phyloP scores from a whole-genome alignment of 306 rosid genomes.

The Cucumis cinereus region DNA sequence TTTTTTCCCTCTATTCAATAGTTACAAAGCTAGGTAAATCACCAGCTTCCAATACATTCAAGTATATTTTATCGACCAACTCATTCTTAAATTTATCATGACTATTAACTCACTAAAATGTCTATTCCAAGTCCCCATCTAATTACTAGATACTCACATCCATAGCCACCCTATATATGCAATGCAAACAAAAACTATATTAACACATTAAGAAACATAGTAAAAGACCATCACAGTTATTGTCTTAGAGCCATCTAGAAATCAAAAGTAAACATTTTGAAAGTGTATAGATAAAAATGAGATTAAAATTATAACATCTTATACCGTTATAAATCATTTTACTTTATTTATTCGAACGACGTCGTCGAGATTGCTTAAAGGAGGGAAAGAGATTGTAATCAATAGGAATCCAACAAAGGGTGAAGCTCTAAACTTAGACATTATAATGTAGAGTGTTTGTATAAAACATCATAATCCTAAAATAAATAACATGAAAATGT shows the following conservation, averaged over 20 bases:
- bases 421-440: not conserved
- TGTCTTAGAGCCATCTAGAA: no score
- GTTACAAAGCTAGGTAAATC: not conserved
- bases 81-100: not conserved
- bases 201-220: no score
- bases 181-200: no score
- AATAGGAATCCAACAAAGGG: not conserved
- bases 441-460: not conserved
- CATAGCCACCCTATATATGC: not conserved
- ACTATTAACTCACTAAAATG: not conserved
- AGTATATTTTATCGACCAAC: not conserved
- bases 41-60: fast-evolving
- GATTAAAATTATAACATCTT: no score
- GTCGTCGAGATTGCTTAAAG: not conserved
- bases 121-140: not conserved
- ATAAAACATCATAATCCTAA: not conserved
- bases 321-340: not conserved
- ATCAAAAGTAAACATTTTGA: no score
- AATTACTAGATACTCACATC: not conserved
- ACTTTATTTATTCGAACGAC: no score
- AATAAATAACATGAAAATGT: not conserved
- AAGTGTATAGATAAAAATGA: no score
- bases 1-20: no score
- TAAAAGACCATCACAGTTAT: no score
- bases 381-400: not conserved